Evolutionary conservation across 208 protist genomes (phyloP).

Genomic region (Trypanosoma cruzi): DNA sequence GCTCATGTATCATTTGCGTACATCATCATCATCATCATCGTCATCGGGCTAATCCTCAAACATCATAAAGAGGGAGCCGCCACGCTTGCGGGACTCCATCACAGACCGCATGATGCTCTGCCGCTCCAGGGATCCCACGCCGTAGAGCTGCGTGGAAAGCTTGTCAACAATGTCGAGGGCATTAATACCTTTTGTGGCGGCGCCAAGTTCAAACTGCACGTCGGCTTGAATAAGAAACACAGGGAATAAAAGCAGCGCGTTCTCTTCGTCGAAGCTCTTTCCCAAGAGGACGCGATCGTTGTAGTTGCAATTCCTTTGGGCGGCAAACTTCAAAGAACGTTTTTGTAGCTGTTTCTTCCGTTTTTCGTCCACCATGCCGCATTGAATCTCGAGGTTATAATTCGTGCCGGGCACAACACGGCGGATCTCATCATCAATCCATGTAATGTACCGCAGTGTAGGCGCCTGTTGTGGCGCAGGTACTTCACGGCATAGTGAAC

Average conservation of each 20-base stretch:
- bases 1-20: background rate
- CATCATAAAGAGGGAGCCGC: conserved; percentile 34
- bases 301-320: conserved; percentile 23
- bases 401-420: conserved; percentile 29
- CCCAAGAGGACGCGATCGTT: conserved; percentile 20
- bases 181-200: conserved; percentile 32
- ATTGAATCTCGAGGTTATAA: conserved; percentile 23
- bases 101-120: conserved; percentile 27
- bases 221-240: conserved; percentile 27
- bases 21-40: background rate
- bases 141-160: conserved; percentile 27
- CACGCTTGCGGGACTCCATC: conserved; percentile 25
- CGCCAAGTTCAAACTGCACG: conserved; percentile 31
- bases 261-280: conserved; percentile 32
- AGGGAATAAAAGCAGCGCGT: conserved; percentile 29
- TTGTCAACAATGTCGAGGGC: conserved; percentile 28
- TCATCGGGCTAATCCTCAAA: conserved; percentile 24
- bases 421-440: conserved; percentile 29
- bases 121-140: conserved; percentile 23
- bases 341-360: conserved; percentile 23
- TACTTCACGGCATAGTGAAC: conserved; percentile 14
- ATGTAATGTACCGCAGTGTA: conserved; percentile 14
- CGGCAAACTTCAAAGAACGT: conserved; percentile 9
- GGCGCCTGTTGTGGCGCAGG: conserved; percentile 23
- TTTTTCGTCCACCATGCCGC: conserved; percentile 22